A percentile compares a stretch with the other conserved stretches of the same genome.
These are phyloP conservation scores for Neospermospora avenae DNA, from an alignment of 2,329 filamentous ascomycete species.

Conservation along the genomic window DNA sequence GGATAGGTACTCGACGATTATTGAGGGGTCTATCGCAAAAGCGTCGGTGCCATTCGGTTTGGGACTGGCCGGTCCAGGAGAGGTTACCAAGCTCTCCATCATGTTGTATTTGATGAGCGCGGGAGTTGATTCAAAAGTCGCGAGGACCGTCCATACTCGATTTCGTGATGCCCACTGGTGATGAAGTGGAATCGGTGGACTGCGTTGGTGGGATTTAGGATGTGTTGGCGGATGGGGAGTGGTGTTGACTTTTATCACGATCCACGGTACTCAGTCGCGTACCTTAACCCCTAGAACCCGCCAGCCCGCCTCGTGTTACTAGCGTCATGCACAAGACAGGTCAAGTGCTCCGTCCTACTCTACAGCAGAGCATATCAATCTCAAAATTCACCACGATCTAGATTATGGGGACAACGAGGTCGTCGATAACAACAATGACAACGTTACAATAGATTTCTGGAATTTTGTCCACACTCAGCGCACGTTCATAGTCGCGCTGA, in stretches of 20 bases:
- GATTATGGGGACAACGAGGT: not conserved
- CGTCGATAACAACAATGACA: not conserved
- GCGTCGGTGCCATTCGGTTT: constrained; percentile 32
- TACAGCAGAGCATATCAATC: not conserved
- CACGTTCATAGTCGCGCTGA: constrained; percentile 1
- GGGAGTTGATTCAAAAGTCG: constrained; percentile 15
- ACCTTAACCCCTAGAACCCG: not conserved
- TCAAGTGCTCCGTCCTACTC: not conserved
- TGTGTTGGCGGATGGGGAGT: constrained; percentile 11
- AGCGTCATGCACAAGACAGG: not conserved
- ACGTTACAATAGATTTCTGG: not conserved
- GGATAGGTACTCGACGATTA: constrained; percentile 69
- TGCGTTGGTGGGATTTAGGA: constrained; percentile 12
- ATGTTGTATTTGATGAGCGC: constrained; percentile 24
- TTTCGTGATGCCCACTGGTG: constrained; percentile 18
- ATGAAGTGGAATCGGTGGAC: constrained; percentile 19
- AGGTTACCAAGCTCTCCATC: constrained; percentile 35
- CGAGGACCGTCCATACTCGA: constrained; percentile 16
- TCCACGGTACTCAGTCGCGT: constrained; percentile 6
- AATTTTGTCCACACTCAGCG: not conserved
- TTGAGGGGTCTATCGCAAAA: constrained; percentile 62
- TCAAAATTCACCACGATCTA: not conserved
- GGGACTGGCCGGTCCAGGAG: constrained; percentile 25
- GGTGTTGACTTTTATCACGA: constrained; percentile 21
- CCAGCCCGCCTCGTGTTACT: not conserved